Conservation (phyloP, 345 rosid species). For the Dipteronia dyeriana region DNA sequence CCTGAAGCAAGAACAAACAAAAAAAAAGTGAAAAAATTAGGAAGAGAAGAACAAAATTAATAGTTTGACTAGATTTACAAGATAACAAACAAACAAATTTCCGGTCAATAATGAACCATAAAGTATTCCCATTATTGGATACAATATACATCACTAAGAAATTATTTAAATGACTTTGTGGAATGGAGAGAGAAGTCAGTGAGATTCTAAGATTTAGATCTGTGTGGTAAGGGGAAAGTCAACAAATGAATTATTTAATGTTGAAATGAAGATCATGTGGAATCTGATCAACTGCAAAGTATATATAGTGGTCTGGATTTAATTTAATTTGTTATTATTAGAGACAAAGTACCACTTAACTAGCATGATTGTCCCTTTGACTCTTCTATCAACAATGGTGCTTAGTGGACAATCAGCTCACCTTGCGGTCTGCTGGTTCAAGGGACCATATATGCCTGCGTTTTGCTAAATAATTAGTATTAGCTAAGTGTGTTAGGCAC, state of each 20-base stretch:
- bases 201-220: conserved; percentile 45
- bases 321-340: conserved; percentile 12
- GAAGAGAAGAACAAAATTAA: neutral
- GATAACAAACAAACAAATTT: neutral
- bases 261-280: conserved; percentile 21
- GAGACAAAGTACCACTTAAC: conserved; percentile 23
- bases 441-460: neutral
- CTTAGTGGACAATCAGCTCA: conserved; percentile 23
- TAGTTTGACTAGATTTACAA: neutral
- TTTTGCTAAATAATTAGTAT: neutral
- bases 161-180: neutral
- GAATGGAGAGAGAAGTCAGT: conserved; percentile 35
- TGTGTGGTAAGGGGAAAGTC: conserved; percentile 35
- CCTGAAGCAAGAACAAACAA: conserved; percentile 50
- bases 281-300: conserved; percentile 34
- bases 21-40: neutral
- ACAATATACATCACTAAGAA: neutral
- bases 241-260: conserved; percentile 21
- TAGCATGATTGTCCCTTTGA: conserved; percentile 23
- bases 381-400: conserved; percentile 14
- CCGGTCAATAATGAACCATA: conserved; percentile 11
- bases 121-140: conserved; percentile 13
- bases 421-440: neutral
- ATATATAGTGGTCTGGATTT: conserved; percentile 16
- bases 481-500: neutral